Conservation (phyloP, 2,329 filamentous ascomycete species). For the Monilinia vaccinii-corymbosi region DNA sequence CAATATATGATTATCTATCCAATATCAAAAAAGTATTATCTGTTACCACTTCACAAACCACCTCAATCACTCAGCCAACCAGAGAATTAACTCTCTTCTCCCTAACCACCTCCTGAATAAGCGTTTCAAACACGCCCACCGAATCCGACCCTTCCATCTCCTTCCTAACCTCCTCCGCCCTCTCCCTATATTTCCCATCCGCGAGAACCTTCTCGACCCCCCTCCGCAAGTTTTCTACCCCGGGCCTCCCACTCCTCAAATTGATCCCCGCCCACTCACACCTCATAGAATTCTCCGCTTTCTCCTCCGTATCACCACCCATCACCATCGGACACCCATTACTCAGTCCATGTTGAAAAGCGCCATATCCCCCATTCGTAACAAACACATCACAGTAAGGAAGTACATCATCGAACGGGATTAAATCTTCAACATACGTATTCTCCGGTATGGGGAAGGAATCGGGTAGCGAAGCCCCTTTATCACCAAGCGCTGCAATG, state of each 20-base stretch:
- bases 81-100: neutral
- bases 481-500: constrained; percentile 25
- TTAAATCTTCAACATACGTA: constrained; percentile 27
- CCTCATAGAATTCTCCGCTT: constrained; percentile 19
- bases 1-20: too few species aligned
- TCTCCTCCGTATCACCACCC: constrained; percentile 29
- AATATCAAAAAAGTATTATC: neutral
- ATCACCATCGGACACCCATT: constrained; percentile 30
- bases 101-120: neutral
- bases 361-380: constrained; percentile 31
- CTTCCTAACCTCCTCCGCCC: neutral
- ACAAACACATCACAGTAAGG: constrained; percentile 30
- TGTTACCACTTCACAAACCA: too few species aligned
- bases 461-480: constrained; percentile 23
- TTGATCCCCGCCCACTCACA: neutral
- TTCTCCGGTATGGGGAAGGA: constrained; percentile 27
- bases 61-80: too few species aligned
- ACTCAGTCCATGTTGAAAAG: constrained; percentile 28
- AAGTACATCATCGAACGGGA: constrained; percentile 31
- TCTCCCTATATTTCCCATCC: neutral
- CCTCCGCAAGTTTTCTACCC: neutral
- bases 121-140: neutral
- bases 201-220: neutral
- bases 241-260: neutral
- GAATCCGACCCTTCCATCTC: neutral